Base-by-base conservation (phyloP, 495 filamentous ascomycete species). In the Penicillium tannophilum region DNA sequence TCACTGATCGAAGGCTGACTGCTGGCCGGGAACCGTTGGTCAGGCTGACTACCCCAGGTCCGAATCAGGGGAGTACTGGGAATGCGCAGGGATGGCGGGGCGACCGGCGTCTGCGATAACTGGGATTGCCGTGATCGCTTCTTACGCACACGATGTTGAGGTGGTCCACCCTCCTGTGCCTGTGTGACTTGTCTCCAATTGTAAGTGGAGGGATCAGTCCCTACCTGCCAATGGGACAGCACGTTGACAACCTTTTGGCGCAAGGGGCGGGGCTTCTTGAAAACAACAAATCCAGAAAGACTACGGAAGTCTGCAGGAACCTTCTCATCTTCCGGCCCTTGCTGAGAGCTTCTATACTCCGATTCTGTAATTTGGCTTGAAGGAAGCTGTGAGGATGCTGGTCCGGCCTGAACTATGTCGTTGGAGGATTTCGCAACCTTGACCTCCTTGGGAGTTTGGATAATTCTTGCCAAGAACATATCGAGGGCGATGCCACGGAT, bases 171-270 rank as follows among this genome's bases (percentile, higher is more conserved):
- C 57, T 36, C 56, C 55, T 60, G 63, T 55, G 30, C 62, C 41
- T 24, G 60, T 36, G 59, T 48, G 6, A 52, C 73, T 55, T 63
- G 62, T 49, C 73, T 63, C 78, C 75, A 80, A 46, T 70, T 64
- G 57, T 80, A 80, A 9, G 57, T 46, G 16, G 62, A 57, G 14
- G 79, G 80, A 53, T 77, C 67, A 16, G 45, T 47, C 10, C 79
- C 79, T 2, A 66, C 45, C 23, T 66, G 41, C 80, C 80, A 83
- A 19, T 81, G 73, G 6, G 70, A 64, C 0, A 83, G 67, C n/a
- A 82, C 60, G 31, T 59, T 69, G 28, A 62, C 53, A 24, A 72
- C 61, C 14, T 64, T 72, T 16, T 50, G 62, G 7, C 72, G 58
- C 41, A 69, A 48, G 20, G 67, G 28, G 16, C 67, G 67, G 30